Conservation (phyloP, 2,329 filamentous ascomycete species). For the Fusarium sp. region DNA sequence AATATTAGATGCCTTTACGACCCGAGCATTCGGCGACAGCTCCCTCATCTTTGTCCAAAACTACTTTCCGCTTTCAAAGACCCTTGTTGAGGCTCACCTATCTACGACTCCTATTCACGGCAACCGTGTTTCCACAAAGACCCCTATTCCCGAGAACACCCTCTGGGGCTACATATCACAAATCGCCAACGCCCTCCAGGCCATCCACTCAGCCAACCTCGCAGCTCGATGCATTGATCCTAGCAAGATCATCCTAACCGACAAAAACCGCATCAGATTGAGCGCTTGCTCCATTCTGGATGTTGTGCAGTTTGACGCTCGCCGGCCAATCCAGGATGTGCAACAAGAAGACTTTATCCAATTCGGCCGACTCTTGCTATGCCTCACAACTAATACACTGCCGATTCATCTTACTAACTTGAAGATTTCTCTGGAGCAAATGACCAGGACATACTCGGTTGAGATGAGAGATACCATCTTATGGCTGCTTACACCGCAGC, state of each 20-base stretch:
- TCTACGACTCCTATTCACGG: conserved; percentile 51
- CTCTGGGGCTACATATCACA: conserved; percentile 95
- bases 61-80: conserved; percentile 92
- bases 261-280: conserved; percentile 88
- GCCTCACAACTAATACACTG: conserved; percentile 77
- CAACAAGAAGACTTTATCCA: conserved; percentile 90
- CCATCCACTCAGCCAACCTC: conserved; percentile 83
- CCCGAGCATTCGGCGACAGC: conserved; percentile 90
- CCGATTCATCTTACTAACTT: conserved; percentile 67
- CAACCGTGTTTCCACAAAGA: conserved; percentile 58
- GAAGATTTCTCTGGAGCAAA: conserved; percentile 77
- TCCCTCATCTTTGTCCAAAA: conserved; percentile 94
- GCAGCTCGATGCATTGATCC: conserved; percentile 88
- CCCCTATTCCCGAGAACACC: conserved; percentile 73
- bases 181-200: conserved; percentile 86
- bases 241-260: conserved; percentile 89
- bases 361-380: conserved; percentile 86
- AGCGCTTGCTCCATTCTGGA: conserved; percentile 91
- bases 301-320: conserved; percentile 83
- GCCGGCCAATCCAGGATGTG: conserved; percentile 75
- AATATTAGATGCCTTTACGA: conserved; percentile 93
- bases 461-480: conserved; percentile 82
- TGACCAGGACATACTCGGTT: conserved; percentile 79
- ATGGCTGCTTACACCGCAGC: conserved; percentile 80
- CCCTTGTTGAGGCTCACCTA: conserved; percentile 85